Conservation (phyloP, 768 basidiomycete genomes). For the Hericium coralloides region DNA sequence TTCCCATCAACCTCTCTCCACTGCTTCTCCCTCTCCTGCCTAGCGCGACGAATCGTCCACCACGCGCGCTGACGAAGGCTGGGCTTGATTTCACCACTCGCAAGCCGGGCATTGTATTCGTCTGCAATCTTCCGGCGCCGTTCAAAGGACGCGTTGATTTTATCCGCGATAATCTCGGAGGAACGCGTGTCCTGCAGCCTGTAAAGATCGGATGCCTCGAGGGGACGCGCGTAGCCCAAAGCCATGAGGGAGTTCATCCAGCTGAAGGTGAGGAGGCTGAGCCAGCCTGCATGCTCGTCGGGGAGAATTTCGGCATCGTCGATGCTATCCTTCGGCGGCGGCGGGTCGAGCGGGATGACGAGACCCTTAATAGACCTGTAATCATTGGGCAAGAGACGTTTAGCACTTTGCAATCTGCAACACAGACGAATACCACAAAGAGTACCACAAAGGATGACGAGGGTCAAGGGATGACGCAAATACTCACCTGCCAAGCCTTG, state of each 20-base stretch:
- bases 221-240: slow-evolving; percentile 71
- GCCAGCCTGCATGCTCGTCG: slow-evolving; percentile 53
- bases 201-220: slow-evolving; percentile 76
- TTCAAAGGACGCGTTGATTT: slow-evolving; percentile 59
- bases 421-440: too few species aligned
- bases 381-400: too few species aligned
- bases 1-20: slow-evolving; percentile 61
- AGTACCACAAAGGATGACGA: too few species aligned
- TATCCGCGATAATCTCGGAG: slow-evolving; percentile 49
- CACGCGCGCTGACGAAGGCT: slow-evolving; percentile 37
- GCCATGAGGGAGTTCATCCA: slow-evolving; percentile 71
- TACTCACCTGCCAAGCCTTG: slow-evolving; percentile 1
- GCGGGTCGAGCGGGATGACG: slow-evolving; percentile 17
- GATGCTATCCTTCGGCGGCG: slow-evolving; percentile 41
- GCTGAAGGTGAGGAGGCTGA: slow-evolving; percentile 52
- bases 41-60: slow-evolving; percentile 52
- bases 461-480: background rate
- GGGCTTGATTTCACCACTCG: slow-evolving; percentile 53
- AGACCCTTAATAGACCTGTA: slow-evolving; percentile 10
- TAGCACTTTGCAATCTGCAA: too few species aligned
- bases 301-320: slow-evolving; percentile 57
- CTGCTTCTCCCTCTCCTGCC: slow-evolving; percentile 44
- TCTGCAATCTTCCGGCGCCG: slow-evolving; percentile 44
- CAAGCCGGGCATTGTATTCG: slow-evolving; percentile 64
- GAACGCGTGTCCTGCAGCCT: slow-evolving; percentile 58